phyloP scores from a whole-genome alignment of 2,329 filamentous ascomycete species.

The Chaetothyriales sp. region DNA sequence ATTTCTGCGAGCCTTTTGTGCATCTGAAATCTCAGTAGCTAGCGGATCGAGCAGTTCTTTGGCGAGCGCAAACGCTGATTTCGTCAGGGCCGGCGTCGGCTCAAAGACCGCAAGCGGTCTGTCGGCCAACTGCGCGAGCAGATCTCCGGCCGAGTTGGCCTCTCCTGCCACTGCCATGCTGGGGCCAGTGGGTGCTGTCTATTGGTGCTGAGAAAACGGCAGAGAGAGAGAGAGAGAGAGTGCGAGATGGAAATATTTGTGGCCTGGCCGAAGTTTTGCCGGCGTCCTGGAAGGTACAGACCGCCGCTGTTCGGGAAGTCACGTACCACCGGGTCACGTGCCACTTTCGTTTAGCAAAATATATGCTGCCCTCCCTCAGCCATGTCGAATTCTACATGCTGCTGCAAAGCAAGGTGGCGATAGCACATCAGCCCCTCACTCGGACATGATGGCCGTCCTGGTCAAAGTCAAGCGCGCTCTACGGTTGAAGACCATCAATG shows the following conservation, averaged over 20 bases:
- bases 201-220: background rate
- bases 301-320: background rate
- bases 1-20: constrained; percentile 59
- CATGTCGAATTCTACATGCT: too few relatives aligned
- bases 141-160: constrained; percentile 9
- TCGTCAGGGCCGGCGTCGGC: constrained; percentile 52
- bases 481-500: too few relatives aligned
- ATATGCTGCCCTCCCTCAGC: too few relatives aligned
- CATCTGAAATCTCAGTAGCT: constrained; percentile 57
- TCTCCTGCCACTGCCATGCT: background rate
- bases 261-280: background rate
- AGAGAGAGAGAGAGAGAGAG: background rate
- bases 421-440: too few relatives aligned
- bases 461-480: too few relatives aligned
- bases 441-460: too few relatives aligned
- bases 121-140: constrained; percentile 46
- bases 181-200: background rate
- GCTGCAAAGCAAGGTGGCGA: too few relatives aligned
- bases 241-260: background rate
- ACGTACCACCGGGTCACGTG: too few relatives aligned
- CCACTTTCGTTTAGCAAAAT: too few relatives aligned
- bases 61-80: constrained; percentile 58
- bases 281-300: background rate
- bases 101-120: constrained; percentile 65
- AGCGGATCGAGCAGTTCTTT: constrained; percentile 70